A percentile compares a stretch with the other conserved stretches of the same genome.
Conservation (phyloP, 441 rosid genomes). For the Euphorbia celastroides region DNA sequence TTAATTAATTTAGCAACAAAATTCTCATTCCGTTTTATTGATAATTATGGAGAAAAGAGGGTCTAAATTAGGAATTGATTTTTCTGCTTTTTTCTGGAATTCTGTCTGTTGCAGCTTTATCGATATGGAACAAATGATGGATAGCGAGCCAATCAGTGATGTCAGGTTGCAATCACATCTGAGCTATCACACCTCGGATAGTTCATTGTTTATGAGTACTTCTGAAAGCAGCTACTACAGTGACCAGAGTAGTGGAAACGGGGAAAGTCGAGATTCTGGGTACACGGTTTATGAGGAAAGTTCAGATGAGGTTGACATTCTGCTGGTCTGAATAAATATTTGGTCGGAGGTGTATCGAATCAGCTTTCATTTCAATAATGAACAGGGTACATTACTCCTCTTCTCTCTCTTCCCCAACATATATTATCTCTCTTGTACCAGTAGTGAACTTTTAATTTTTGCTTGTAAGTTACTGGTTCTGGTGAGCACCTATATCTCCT, state of each 20-base stretch:
- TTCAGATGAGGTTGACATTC: slow-evolving; percentile 60
- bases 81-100: slow-evolving; percentile 14
- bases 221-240: slow-evolving; percentile 65
- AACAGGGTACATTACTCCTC: slow-evolving; percentile 19
- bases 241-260: slow-evolving; percentile 64
- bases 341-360: slow-evolving; percentile 11
- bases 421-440: neutral
- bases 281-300: slow-evolving; percentile 49
- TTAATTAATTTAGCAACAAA: slow-evolving; percentile 10
- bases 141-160: slow-evolving; percentile 48
- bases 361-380: slow-evolving; percentile 5
- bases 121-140: slow-evolving; percentile 50
- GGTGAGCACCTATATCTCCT: neutral
- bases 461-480: neutral
- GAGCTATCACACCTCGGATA: slow-evolving; percentile 37
- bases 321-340: slow-evolving; percentile 28
- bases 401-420: neutral
- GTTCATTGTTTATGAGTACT: slow-evolving; percentile 40
- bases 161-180: slow-evolving; percentile 36
- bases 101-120: slow-evolving; percentile 47
- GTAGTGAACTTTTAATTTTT: neutral
- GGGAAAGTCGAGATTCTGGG: slow-evolving; percentile 48
- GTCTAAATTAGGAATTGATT: slow-evolving; percentile 5
- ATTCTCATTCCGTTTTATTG: neutral
- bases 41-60: neutral